Conservation (phyloP, 805 yeast genomes). For the Lachancea quebecensis region DNA sequence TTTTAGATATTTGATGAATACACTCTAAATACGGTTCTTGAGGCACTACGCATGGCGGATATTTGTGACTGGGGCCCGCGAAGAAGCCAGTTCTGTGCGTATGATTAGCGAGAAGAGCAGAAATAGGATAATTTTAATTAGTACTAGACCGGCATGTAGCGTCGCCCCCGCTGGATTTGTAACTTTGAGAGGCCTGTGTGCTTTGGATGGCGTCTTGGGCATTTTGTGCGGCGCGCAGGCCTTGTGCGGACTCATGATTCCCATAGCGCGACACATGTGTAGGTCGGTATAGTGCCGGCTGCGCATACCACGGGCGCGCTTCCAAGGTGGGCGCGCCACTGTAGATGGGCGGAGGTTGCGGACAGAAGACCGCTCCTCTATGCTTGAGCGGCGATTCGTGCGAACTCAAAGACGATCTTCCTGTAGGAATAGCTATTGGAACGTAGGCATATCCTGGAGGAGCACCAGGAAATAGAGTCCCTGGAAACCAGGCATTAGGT, state of each 20-base stretch:
- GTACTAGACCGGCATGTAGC: conserved; percentile 21
- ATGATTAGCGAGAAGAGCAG: no score
- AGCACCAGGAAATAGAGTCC: background rate
- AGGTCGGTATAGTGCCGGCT: background rate
- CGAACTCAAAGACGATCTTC: background rate
- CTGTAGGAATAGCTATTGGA: background rate
- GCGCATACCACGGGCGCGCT: conserved; percentile 3
- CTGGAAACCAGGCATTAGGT: no score
- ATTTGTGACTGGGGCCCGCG: no score
- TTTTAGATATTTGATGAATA: no score
- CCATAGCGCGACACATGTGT: background rate
- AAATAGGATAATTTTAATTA: background rate
- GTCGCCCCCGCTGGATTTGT: conserved; percentile 25
- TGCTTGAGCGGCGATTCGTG: conserved; percentile 4
- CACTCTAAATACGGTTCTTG: no score
- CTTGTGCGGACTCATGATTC: no score
- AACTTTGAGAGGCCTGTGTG: conserved; percentile 7
- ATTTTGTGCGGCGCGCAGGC: no score
- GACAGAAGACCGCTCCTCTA: background rate
- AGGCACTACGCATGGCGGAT: no score
- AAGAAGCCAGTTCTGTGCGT: no score
- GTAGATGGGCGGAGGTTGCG: background rate
- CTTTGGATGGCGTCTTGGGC: no score
- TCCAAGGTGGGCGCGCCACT: background rate
- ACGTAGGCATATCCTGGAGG: background rate